These are phyloP conservation scores for Eucalyptus paniculata DNA, from an alignment of 345 rosid genomes.

Conservation along the genomic window DNA sequence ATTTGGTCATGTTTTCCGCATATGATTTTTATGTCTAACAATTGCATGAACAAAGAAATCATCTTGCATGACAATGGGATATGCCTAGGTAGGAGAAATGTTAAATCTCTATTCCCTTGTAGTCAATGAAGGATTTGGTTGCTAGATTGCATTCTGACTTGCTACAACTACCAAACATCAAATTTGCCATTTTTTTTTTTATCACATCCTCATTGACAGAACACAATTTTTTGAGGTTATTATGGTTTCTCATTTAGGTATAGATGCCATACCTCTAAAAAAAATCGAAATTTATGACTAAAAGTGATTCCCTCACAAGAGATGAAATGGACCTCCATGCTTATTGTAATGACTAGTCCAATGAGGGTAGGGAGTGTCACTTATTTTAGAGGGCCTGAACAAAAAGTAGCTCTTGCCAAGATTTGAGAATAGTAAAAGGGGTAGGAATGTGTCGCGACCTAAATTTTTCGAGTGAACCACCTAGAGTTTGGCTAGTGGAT, in stretches of 20 bases:
- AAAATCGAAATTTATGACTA: background rate
- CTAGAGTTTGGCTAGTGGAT: too few relatives aligned
- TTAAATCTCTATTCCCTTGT: background rate
- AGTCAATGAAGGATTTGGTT: background rate
- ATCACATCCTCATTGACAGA: background rate
- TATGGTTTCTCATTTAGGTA: background rate
- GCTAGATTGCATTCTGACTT: background rate
- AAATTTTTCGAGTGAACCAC: too few relatives aligned
- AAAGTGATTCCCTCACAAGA: background rate
- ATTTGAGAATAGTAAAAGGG: too few relatives aligned
- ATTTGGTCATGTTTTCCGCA: too few relatives aligned
- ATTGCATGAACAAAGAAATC: background rate
- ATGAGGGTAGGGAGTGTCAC: accelerated
- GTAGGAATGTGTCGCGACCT: background rate
- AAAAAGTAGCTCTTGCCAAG: background rate
- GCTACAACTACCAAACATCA: background rate
- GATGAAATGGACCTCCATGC: background rate
- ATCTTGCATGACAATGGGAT: background rate
- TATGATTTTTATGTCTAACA: too few relatives aligned
- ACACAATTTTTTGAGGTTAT: background rate
- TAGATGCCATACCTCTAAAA: background rate
- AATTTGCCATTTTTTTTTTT: background rate
- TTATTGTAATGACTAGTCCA: background rate
- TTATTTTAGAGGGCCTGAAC: background rate
- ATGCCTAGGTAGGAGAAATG: background rate